Conservation (phyloP, 2,329 filamentous ascomycete species). For the Dothiorella sarmentorum region DNA sequence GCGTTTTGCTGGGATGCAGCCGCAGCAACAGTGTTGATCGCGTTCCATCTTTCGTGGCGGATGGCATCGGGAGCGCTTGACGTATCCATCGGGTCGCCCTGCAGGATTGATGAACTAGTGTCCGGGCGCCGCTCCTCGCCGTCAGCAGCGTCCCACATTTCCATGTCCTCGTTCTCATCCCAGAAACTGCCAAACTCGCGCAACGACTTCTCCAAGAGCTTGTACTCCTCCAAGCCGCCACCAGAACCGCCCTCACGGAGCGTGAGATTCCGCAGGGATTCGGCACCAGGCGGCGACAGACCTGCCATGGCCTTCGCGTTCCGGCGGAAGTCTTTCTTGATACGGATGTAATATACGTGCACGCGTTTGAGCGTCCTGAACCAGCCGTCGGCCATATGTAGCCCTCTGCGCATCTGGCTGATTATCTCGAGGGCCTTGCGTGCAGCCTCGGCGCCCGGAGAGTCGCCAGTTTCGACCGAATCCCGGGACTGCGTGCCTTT, state of each 20-base stretch:
- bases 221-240: conserved; percentile 51
- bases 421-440: conserved; percentile 51
- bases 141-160: conserved; percentile 31
- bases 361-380: conserved; percentile 53
- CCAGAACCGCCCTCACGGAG: conserved; percentile 33
- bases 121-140: conserved; percentile 21
- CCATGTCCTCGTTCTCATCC: conserved; percentile 31
- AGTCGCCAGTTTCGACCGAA: conserved; percentile 16
- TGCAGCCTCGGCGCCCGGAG: conserved; percentile 41
- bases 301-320: conserved; percentile 29
- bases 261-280: conserved; percentile 35
- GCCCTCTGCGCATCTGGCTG: conserved; percentile 48
- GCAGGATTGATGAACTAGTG: conserved; percentile 18
- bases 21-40: conserved; percentile 36
- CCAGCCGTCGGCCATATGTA: conserved; percentile 58
- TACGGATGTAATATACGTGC: conserved; percentile 51
- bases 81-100: conserved; percentile 1
- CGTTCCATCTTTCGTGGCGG: conserved; percentile 38
- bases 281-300: conserved; percentile 25
- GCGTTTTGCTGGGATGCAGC: conserved; percentile 21
- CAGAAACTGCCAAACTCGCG: conserved; percentile 34
- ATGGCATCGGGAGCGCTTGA: conserved; percentile 14
- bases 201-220: conserved; percentile 37
- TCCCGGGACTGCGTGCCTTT: conserved; percentile 20
- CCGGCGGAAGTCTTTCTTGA: conserved; percentile 49